Base-by-base conservation (phyloP, 768 basidiomycete species). In the Aureoboletus auriporus region DNA sequence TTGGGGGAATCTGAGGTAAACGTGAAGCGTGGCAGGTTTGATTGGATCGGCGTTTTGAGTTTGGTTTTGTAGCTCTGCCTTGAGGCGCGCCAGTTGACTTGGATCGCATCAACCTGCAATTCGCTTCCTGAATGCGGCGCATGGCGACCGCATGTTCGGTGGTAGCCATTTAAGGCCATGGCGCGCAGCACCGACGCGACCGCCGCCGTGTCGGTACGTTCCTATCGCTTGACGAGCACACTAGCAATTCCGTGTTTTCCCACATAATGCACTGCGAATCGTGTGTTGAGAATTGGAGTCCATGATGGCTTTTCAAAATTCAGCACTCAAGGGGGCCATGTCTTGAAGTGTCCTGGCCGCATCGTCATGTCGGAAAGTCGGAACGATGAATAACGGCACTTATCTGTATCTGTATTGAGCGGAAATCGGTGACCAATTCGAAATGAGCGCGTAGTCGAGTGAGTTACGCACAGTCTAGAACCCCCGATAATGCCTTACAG, bases 61-160 rank as follows among this genome's bases (percentile, higher is more conserved):
- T 62, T 39, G 39, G 54, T 61, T 23, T 63, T 55, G 53, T 58
- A 56, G 52, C 62, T 36, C 36, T 50, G 59, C 62, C 59, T 62
- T 64, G 68, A 67, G 61, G 68, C 64, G 46, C 36, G 29, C 50
- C 23, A 38, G 65, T 44, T 50, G 49, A 29, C 47, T 64, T 51
- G 56, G 50, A 53, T 62, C 53, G 20, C 20, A 51, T 57, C 45
- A 51, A 23, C 55, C 50, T 51, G 52, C 44, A 52, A 54, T 33
- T 58, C 53, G 55, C 55, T 60, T 64, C 53, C 52, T 47, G 20
- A 52, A 33, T 33, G 58, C 12, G 55, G 56, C 60, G 57, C 71
- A 59, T 71, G 71, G 54, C 39, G 44, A 52, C 58, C 61, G 65
- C 71, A 58, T 72, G 71, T 64, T 60, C 48, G 20, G 20, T 23